A percentile compares a stretch with the other conserved stretches of the same genome.
Conservation (phyloP, 2,329 filamentous ascomycete species). For the Alternaria brassicae region DNA sequence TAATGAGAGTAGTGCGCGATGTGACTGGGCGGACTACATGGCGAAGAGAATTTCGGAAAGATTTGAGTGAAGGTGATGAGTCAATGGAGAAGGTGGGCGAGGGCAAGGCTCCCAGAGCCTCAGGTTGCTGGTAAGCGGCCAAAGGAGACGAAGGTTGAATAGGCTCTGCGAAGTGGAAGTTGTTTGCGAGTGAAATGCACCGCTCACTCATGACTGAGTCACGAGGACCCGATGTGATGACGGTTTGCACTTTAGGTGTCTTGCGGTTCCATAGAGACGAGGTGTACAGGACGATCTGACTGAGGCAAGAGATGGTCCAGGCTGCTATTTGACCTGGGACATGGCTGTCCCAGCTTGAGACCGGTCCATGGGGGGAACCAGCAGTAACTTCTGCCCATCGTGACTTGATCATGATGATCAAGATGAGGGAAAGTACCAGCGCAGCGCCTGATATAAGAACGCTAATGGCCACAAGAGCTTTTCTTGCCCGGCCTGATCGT, state of each 20-base stretch:
- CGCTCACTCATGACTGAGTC: conserved; percentile 49
- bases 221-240: conserved; percentile 36
- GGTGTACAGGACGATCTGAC: conserved; percentile 42
- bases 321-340: conserved; percentile 48
- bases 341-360: conserved; percentile 30
- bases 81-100: conserved; percentile 47
- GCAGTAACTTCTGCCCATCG: conserved; percentile 27
- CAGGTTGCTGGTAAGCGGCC: conserved; percentile 14
- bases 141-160: conserved; percentile 37
- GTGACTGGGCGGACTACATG: conserved; percentile 49
- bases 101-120: conserved; percentile 31
- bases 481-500: conserved; percentile 25
- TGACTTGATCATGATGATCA: conserved; percentile 39
- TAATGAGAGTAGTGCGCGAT: conserved; percentile 47
- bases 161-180: conserved; percentile 36
- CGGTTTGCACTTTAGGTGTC: conserved; percentile 25
- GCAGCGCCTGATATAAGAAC: conserved; percentile 34
- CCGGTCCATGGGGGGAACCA: conserved; percentile 18
- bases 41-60: conserved; percentile 49
- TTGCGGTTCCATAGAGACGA: conserved; percentile 35
- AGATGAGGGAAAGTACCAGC: conserved; percentile 35
- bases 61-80: conserved; percentile 47
- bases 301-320: conserved; percentile 43
- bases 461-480: conserved; percentile 30
- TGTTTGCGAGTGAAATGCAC: conserved; percentile 32